Conservation (phyloP, 129 eudicot genomes). For the Lonicera japonica region DNA sequence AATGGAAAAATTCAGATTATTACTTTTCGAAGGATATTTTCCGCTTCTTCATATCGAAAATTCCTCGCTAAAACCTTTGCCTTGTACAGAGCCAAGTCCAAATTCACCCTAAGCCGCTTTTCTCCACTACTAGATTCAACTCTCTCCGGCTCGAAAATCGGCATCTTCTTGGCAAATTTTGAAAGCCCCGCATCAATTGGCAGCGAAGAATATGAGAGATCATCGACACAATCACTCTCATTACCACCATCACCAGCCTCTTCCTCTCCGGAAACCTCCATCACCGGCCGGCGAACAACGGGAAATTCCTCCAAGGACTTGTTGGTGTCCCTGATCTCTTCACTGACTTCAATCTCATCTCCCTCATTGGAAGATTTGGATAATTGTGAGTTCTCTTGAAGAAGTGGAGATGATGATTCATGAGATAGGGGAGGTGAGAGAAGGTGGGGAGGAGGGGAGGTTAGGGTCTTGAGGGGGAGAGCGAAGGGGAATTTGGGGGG, state of each 20-base stretch:
- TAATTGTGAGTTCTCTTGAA: conserved; percentile 20
- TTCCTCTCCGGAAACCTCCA: conserved; percentile 33
- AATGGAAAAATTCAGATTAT: not conserved
- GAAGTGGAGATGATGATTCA: conserved; percentile 39
- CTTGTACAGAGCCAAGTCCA: conserved; percentile 81
- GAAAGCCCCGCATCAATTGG: conserved; percentile 53
- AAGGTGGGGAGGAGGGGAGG: conserved; percentile 33
- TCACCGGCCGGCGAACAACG: conserved; percentile 71
- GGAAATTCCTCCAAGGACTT: conserved; percentile 50
- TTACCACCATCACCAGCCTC: conserved; percentile 23
- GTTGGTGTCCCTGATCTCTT: conserved; percentile 30
- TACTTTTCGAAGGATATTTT: conserved; percentile 70
- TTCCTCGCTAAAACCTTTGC: conserved; percentile 66
- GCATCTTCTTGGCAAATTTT: conserved; percentile 69
- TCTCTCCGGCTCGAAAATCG: conserved; percentile 81
- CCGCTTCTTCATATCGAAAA: conserved; percentile 61
- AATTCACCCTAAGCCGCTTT: conserved; percentile 61
- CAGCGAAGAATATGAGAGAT: conserved; percentile 24
- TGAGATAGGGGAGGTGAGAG: conserved; percentile 26
- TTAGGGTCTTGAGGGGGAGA: conserved; percentile 21
- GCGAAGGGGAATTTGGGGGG: conserved; percentile 26
- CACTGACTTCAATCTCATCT: conserved; percentile 15
- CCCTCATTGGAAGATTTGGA: conserved; percentile 12
- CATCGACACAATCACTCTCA: conserved; percentile 14
- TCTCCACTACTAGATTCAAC: conserved; percentile 41